These are phyloP conservation scores for Venturia asperata DNA, from an alignment of 2,329 filamentous ascomycete species.

Conservation along the genomic window DNA sequence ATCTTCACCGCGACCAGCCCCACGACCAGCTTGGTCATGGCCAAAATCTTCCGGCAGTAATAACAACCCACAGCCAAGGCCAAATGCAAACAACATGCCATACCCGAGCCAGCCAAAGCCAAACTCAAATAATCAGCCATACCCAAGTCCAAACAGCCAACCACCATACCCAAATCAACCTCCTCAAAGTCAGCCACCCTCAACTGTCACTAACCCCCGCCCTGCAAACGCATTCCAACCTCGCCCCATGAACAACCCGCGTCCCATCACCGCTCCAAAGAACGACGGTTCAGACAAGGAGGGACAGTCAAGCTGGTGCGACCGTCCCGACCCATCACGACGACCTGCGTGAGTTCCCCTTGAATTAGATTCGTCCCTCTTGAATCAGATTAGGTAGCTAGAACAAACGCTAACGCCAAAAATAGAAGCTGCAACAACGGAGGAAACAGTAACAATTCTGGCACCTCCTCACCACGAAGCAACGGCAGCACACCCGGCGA, in stretches of 20 bases:
- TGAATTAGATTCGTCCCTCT: background rate
- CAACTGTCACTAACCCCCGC: background rate
- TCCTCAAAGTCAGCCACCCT: background rate
- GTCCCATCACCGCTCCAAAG: slow-evolving; percentile 1
- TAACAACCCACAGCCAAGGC: background rate
- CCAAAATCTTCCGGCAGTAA: background rate
- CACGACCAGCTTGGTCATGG: background rate
- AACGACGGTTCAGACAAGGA: background rate
- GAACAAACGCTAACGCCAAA: background rate
- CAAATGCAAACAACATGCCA: background rate
- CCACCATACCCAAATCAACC: background rate
- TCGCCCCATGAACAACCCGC: background rate
- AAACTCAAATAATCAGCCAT: background rate
- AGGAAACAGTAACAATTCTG: background rate
- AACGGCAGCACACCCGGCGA: background rate
- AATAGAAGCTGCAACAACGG: background rate
- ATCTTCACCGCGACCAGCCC: background rate
- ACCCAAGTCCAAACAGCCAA: background rate
- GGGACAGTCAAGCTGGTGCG: slow-evolving; percentile 5
- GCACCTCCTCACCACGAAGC: background rate
- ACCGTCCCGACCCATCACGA: slow-evolving; percentile 13
- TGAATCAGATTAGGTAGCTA: no score
- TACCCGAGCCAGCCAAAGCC: background rate
- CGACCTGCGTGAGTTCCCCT: background rate
- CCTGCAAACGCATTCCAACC: background rate